Conservation (phyloP, 805 yeast species). For the Wickerhamomyces sydowiorum region DNA sequence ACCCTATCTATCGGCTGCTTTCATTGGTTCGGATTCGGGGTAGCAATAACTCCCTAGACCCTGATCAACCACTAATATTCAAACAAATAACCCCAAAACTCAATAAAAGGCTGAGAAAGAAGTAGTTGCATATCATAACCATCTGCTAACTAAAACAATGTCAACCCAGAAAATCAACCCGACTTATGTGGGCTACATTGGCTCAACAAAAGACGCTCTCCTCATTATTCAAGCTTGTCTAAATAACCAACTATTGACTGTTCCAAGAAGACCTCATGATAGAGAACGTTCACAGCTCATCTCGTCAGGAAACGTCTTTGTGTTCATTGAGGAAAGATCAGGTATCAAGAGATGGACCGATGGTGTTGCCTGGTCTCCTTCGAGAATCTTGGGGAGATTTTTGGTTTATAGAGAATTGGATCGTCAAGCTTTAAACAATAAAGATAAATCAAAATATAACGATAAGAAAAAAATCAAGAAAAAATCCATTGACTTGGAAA, state of each 20-base stretch:
- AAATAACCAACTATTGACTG: slow-evolving; percentile 50
- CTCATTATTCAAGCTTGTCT: slow-evolving; percentile 75
- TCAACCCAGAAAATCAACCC: slow-evolving; percentile 12
- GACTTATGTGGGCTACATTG: slow-evolving; percentile 50
- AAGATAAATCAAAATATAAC: slow-evolving; percentile 27
- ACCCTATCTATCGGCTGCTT: too few species aligned
- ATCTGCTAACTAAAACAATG: background rate
- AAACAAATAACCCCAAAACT: background rate
- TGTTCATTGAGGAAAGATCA: slow-evolving; percentile 75
- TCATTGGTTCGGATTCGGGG: too few species aligned
- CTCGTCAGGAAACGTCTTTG: slow-evolving; percentile 73
- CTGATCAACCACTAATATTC: too few species aligned
- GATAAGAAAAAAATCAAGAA: slow-evolving; percentile 5
- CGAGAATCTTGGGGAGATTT: slow-evolving; percentile 81
- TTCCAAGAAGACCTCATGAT: slow-evolving; percentile 78
- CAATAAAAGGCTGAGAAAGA: too few species aligned
- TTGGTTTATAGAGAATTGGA: slow-evolving; percentile 73
- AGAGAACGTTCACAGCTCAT: slow-evolving; percentile 64
- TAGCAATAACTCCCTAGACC: too few species aligned
- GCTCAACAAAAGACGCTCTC: slow-evolving; percentile 79
- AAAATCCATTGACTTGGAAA: slow-evolving; percentile 9
- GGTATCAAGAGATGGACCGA: slow-evolving; percentile 96
- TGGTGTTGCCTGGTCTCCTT: slow-evolving; percentile 92
- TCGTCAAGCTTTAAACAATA: slow-evolving; percentile 34
- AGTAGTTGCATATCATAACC: too few species aligned